Evolutionary conservation across 1,284 basidiomycete species (phyloP).

Genomic region (Psilocybe mexicana): DNA sequence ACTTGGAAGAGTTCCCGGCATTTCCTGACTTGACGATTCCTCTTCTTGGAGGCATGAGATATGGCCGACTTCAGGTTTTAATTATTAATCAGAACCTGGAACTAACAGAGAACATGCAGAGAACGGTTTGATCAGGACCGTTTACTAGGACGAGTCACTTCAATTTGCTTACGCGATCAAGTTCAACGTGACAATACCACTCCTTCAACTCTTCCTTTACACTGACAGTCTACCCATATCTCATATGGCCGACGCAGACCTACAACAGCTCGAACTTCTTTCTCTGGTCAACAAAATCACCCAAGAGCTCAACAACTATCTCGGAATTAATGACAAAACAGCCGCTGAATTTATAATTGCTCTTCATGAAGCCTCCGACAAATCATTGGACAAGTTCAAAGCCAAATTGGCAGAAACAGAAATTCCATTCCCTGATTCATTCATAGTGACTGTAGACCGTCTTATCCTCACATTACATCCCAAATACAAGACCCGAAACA

Average conservation of each 20-base stretch:
- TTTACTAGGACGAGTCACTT: not conserved
- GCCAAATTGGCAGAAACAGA: slow-evolving; percentile 78
- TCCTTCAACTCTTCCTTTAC: not conserved
- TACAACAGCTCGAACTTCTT: slow-evolving; percentile 89
- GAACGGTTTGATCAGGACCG: too few relatives aligned
- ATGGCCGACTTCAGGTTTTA: not conserved
- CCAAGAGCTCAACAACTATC: slow-evolving; percentile 89
- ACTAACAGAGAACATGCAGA: not conserved
- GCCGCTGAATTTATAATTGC: slow-evolving; percentile 95
- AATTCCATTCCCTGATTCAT: slow-evolving; percentile 87
- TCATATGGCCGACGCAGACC: slow-evolving; percentile 71
- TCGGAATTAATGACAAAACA: slow-evolving; percentile 84
- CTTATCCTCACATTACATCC: slow-evolving; percentile 95
- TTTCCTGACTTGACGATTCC: slow-evolving; percentile 86
- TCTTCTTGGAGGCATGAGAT: slow-evolving; percentile 66
- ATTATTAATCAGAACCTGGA: not conserved
- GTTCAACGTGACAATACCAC: not conserved
- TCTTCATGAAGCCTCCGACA: slow-evolving; percentile 84
- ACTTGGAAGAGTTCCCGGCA: slow-evolving; percentile 79
- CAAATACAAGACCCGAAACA: slow-evolving; percentile 82
- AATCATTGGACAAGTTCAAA: slow-evolving; percentile 78
- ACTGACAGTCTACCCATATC: slow-evolving; percentile 1
- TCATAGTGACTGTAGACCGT: slow-evolving; percentile 91
- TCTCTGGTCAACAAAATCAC: slow-evolving; percentile 88
- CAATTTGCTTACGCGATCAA: not conserved